A percentile compares a stretch with the other conserved stretches of the same genome.
Conservation (phyloP, 2,329 filamentous ascomycete genomes). For the Monilinia aucupariae region DNA sequence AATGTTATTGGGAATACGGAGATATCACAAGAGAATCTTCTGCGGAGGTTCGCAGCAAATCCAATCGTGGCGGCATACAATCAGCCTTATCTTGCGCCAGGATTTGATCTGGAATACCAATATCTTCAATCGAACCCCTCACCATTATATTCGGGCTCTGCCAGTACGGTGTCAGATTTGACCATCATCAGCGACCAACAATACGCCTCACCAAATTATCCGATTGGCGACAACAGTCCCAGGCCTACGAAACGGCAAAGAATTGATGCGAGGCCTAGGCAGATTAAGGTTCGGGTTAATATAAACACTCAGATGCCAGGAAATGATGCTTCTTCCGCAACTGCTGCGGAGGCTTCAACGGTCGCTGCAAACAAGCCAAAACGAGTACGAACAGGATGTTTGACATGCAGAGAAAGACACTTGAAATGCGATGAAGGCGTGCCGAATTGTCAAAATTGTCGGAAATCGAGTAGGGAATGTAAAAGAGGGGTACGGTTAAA, state of each 20-base stretch:
- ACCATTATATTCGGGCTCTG: constrained; percentile 30
- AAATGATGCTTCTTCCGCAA: constrained; percentile 21
- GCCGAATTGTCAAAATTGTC: constrained; percentile 65
- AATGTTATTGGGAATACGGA: constrained; percentile 25
- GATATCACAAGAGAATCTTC: constrained; percentile 20
- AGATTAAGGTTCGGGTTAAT: constrained; percentile 21
- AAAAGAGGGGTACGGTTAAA: constrained; percentile 83
- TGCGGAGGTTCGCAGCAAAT: constrained; percentile 32
- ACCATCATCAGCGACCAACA: constrained; percentile 31
- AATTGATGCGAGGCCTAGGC: constrained; percentile 19
- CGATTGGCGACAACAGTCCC: constrained; percentile 24
- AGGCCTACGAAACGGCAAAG: constrained; percentile 26
- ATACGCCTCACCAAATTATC: constrained; percentile 26
- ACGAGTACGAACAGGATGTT: constrained; percentile 80
- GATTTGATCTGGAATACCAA: constrained; percentile 29
- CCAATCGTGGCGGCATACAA: constrained; percentile 33
- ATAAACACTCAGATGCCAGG: constrained; percentile 29
- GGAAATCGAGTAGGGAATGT: constrained; percentile 79
- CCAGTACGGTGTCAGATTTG: constrained; percentile 28
- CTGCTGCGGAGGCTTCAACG: constrained; percentile 20
- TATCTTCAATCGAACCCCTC: constrained; percentile 26
- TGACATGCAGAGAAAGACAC: constrained; percentile 85
- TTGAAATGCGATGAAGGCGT: constrained; percentile 67
- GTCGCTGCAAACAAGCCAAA: constrained; percentile 56
- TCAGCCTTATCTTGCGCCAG: constrained; percentile 30